Conservation (phyloP, 768 basidiomycete species). For the Inosperma sp. region DNA sequence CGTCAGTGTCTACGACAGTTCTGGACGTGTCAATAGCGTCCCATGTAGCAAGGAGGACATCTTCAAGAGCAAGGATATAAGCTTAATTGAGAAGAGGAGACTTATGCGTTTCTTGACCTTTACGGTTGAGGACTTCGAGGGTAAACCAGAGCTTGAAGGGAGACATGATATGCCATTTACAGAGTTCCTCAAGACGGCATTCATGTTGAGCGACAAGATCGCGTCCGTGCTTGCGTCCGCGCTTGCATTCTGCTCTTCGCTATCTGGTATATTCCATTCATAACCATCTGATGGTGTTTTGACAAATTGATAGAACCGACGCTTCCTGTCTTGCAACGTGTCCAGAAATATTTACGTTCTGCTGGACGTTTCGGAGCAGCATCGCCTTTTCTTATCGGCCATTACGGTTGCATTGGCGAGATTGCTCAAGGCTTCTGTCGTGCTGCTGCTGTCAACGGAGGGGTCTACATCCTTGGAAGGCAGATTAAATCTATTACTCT, state of each 20-base stretch:
- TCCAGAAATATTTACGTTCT: slow-evolving; percentile 71
- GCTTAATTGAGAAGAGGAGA: slow-evolving; percentile 78
- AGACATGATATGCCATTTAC: slow-evolving; percentile 54
- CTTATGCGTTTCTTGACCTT: slow-evolving; percentile 91
- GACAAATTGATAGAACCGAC: slow-evolving; percentile 53
- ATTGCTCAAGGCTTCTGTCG: slow-evolving; percentile 90
- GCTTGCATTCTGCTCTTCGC: slow-evolving; percentile 62
- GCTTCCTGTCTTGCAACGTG: slow-evolving; percentile 58
- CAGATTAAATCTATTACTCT: slow-evolving; percentile 26
- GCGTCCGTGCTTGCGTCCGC: slow-evolving; percentile 68
- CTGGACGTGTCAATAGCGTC: slow-evolving; percentile 53
- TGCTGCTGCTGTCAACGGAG: slow-evolving; percentile 76
- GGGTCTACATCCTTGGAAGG: slow-evolving; percentile 67
- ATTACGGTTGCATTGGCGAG: slow-evolving; percentile 92
- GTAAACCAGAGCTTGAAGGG: slow-evolving; percentile 49
- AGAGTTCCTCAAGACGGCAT: slow-evolving; percentile 59
- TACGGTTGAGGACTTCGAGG: slow-evolving; percentile 71
- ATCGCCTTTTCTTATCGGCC: slow-evolving; percentile 84
- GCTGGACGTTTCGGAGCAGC: slow-evolving; percentile 81
- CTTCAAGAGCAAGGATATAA: slow-evolving; percentile 78
- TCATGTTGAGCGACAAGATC: slow-evolving; percentile 56
- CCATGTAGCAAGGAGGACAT: slow-evolving; percentile 91
- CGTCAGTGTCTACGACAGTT: slow-evolving; percentile 52
- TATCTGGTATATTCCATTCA: slow-evolving; percentile 45
- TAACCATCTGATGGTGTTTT: background rate